Base-by-base conservation (phyloP, 2,329 filamentous ascomycete species). In the Massarina eburnea region DNA sequence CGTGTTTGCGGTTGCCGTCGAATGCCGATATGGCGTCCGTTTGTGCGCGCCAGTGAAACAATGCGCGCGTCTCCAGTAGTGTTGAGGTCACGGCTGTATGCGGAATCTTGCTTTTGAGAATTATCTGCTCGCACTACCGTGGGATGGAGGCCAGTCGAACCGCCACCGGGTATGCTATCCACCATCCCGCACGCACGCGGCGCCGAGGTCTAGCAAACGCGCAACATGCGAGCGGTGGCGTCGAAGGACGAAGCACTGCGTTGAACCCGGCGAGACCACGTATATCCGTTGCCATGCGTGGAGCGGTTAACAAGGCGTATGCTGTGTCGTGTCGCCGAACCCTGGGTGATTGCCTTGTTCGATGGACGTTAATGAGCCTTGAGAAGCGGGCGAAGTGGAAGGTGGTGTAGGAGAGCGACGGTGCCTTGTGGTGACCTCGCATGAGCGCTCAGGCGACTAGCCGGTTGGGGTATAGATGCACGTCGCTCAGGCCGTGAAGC, bases 41-140 rank as follows among this genome's bases (percentile, higher is more conserved):
- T 46, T 51, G 53, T 61, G 55, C 49, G 41, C 55, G 51, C 54
- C 46, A 52, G 55, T 62, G 57, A 59, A 59, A 63, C 57, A 51
- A 44, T 50, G 48, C 43, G 51, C 54, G 47, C 49, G 46, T 55
- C 51, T 50, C 52, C 45, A 46, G n/a, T n/a, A 44, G 40, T 42
- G 41, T 51, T 49, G 48, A 44, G 37, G 43, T 38, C 39, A 51
- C 51, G 53, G 54, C 52, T 57, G 48, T 45, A 51, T 55, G 55
- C 53, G 49, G 57, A 45, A 47, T 59, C 49, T 56, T 57, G 55
- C 49, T 52, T 57, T 51, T 46, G 38, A 39, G 40, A 36, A 26
- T 42, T 38, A 20, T 43, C 30, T 44, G 38, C 39, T 50, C 43
- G 46, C 47, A 47, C 49, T 44, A 49, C 50, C 39, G 47, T 39